These are phyloP conservation scores for Trichoderma gamsii DNA, from an alignment of 495 filamentous ascomycete genomes.

Conservation along the genomic window DNA sequence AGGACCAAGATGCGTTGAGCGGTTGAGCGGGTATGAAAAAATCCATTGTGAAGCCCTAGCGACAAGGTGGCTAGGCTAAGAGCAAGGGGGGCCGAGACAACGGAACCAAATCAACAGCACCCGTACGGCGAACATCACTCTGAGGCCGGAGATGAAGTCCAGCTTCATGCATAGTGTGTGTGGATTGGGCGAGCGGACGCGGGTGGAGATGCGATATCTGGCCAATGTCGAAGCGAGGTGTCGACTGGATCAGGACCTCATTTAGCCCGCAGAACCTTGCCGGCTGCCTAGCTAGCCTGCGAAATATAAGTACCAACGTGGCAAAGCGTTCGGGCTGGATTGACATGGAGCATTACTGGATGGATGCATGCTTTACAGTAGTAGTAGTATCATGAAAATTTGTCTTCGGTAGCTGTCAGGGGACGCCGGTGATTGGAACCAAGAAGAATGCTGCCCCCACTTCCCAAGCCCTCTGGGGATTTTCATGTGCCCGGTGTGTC, in stretches of 20 bases:
- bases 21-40: background rate
- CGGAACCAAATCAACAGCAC: background rate
- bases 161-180: slow-evolving; percentile 10
- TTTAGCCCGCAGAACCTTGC: background rate
- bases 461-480: background rate
- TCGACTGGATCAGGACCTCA: background rate
- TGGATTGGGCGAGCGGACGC: slow-evolving; percentile 2
- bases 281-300: background rate
- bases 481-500: background rate
- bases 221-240: slow-evolving; percentile 6
- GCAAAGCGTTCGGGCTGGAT: slow-evolving; percentile 5
- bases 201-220: slow-evolving; percentile 2
- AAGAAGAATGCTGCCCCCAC: background rate
- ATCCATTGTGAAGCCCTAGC: background rate
- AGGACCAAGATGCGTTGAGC: background rate
- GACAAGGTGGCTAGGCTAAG: background rate
- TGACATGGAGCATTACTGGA: slow-evolving; percentile 4
- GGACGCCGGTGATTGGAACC: background rate
- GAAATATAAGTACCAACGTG: background rate
- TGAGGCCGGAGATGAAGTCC: slow-evolving; percentile 4
- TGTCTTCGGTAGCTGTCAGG: background rate
- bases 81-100: background rate
- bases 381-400: background rate
- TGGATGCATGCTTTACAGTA: too few species aligned
- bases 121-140: background rate